Conservation (phyloP, 352 stramenopile genomes). For the Phytophthora citricola region DNA sequence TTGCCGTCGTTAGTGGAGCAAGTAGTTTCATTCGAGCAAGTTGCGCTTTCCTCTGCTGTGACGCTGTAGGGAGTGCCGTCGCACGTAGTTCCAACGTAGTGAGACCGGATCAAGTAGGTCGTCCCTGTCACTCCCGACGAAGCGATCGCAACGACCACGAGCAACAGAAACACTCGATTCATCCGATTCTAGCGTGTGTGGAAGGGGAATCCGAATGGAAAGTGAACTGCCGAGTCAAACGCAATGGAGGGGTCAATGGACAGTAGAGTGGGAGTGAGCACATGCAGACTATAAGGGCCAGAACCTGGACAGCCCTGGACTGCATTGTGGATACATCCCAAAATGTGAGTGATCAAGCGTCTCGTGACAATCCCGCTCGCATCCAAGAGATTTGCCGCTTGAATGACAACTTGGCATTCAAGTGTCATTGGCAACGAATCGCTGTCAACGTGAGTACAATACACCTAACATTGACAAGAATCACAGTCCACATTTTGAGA, state of each 20-base stretch:
- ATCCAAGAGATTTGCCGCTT: neutral
- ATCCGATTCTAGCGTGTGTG: slow-evolving; percentile 12
- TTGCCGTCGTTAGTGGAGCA: slow-evolving; percentile 6
- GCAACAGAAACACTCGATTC: slow-evolving; percentile 2
- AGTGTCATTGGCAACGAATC: too few relatives aligned
- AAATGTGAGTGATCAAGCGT: neutral
- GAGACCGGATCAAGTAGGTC: slow-evolving; percentile 14
- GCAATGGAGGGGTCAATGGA: neutral
- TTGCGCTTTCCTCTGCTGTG: slow-evolving; percentile 3
- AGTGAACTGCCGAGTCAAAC: slow-evolving; percentile 15
- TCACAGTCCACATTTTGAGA: too few relatives aligned
- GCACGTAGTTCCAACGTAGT: slow-evolving; percentile 12
- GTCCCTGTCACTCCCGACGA: neutral
- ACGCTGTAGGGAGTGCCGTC: slow-evolving; percentile 19
- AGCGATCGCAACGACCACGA: neutral
- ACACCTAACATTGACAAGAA: too few relatives aligned
- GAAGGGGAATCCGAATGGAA: slow-evolving; percentile 3
- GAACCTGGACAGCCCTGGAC: neutral
- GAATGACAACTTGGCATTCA: neutral
- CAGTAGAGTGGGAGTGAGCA: neutral
- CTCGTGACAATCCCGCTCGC: neutral
- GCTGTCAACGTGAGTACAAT: too few relatives aligned
- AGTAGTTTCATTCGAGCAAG: neutral
- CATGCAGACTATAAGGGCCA: neutral
- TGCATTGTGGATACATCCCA: slow-evolving; percentile 12